phyloP scores from a whole-genome alignment of 169 alveolate species.

The Plasmodium knowlesi region DNA sequence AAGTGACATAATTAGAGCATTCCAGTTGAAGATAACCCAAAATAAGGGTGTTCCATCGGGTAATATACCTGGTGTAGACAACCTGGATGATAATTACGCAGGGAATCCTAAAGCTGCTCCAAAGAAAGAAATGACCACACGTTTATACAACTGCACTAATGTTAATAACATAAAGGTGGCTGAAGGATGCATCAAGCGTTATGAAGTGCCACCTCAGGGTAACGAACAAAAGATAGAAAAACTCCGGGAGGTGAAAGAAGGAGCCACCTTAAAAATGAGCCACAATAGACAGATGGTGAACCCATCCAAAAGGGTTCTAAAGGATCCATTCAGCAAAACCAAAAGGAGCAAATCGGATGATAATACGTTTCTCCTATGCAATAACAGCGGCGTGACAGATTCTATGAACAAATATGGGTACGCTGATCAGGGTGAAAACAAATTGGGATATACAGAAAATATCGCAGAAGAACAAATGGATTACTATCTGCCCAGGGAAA shows the following conservation, averaged over 20 bases:
- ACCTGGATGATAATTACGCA: background rate
- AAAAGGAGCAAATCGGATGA: background rate
- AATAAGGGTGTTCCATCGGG: background rate
- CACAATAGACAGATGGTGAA: background rate
- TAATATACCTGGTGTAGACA: background rate
- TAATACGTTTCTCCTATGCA: background rate
- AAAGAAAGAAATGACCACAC: constrained; percentile 1
- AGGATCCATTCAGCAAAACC: background rate
- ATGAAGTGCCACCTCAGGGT: background rate
- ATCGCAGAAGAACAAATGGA: background rate
- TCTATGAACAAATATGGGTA: background rate
- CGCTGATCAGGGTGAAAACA: background rate
- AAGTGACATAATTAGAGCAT: background rate
- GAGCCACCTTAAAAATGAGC: constrained; percentile 18
- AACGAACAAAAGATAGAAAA: background rate
- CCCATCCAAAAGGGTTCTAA: constrained; percentile 5
- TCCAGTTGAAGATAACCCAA: background rate
- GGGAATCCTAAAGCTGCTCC: background rate
- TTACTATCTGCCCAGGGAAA: background rate
- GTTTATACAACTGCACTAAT: background rate
- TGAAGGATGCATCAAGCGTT: background rate
- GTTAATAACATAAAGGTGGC: background rate
- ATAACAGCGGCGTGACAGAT: background rate
- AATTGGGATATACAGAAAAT: background rate
- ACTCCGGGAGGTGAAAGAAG: background rate